Evolutionary conservation across 1,139 yeast genomes (phyloP), one percentile per base, ranked within the genome.

Genomic region (Diutina pseudorugosa): DNA sequence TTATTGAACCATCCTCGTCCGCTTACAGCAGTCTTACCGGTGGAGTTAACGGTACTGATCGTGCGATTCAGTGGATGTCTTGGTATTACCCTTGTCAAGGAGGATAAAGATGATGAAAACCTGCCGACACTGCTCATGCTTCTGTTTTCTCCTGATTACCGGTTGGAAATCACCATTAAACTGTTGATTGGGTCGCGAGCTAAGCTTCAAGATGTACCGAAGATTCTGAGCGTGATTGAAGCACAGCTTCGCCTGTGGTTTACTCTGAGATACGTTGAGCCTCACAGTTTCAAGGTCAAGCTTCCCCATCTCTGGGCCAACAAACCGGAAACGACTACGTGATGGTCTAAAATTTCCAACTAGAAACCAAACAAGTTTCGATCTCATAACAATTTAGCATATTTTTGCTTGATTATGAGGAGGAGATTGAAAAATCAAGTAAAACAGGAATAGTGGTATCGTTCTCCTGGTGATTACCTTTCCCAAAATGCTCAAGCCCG

Each of bases 51-150:
- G 3, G 96, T 93, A 1, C 87, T 97, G 0, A 82, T 94, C 48
- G 95, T 91, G 1, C 74, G 96, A 58, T 93, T 94, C 63, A 85
- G 95, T n/a, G 98, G 97, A 0, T 85, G 96, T 59, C 71, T 93
- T 43, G 84, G 95, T 0, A 88, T 91, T 0, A 85, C 96, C 0
- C 68, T 90, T 57, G 76, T 82, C 41, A 77, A 82, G 50, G 71
- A 80, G 2, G 70, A 72, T 52, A 76, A 75, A 51, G 71, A 67
- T 52, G 75, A 70, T 54, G 55, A 40, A 52, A 51, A 41, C 53
- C 53, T 45, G 47, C 52, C 12, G 19, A 84, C 93, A 1, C 91
- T 89, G 11, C 68, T 93, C 54, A 84, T 91, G 74, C 84, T 93
- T 64, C 87, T 95, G 21, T 91, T 94, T 64, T 79, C 91, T 1